Base-by-base conservation (phyloP, 2,329 filamentous ascomycete species). In the Pseudopithomyces maydicus region DNA sequence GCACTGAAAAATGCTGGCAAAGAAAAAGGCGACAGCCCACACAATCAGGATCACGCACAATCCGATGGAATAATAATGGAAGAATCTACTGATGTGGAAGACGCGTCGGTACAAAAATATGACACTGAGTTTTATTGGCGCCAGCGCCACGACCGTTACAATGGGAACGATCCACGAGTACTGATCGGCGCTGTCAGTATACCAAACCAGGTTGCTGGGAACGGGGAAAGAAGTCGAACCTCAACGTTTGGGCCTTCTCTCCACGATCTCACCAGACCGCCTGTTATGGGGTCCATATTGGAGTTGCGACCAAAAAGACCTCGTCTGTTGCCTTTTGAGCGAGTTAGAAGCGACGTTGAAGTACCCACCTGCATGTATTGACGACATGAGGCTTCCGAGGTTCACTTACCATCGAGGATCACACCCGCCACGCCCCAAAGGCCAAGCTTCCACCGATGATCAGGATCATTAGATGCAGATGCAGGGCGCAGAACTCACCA, bases 61-160 rank as follows among this genome's bases (percentile, higher is more conserved):
- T 3, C 19, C 22, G 8, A 35, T 46, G 38, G 55, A 49, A 26
- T 57, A 57, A 11, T 53, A 53, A 39, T 53, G 47, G 45, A 57
- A 57, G 22, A 42, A 43, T 12, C 50, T 19, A 29, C 55, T 57
- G 32, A 57, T 45, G 36, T 47, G 41, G 33, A 57, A 57, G 2
- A 57, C 22, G 6, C 55, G 55, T 1, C 55, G 50, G 41, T 57
- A 57, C 1, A 57, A 50, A 12, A 53, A 45, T 23, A 57, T 39
- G 23, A 57, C 55, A 36, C 55, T 57, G 33, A 57, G 55, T 50
- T 57, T 57, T 19, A 54, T 52, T 15, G 48, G 50, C 6, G 50
- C 55, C 38, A 57, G 47, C 20, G 50, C 38, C 17, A 54, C 39
- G 11, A 57, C 50, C 33, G 50, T 50, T 38, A 57, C 26, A 14